A percentile compares a stretch with the other conserved stretches of the same genome.
Evolutionary conservation across 2,329 filamentous ascomycete genomes (phyloP).

Genomic region (Scytalidium sp.): DNA sequence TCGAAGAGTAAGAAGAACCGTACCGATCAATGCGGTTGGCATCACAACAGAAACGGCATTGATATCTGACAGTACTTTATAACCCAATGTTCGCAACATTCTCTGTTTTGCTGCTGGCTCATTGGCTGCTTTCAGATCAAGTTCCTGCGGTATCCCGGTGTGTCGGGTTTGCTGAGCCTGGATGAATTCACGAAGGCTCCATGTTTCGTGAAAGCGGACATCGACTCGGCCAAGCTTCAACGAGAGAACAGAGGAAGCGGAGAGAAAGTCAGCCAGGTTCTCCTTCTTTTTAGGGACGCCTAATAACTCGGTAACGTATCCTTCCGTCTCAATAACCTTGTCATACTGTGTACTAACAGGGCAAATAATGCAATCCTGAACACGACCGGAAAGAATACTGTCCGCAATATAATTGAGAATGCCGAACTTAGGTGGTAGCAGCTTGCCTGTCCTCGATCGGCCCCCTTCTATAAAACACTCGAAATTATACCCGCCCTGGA

Average conservation of each 20-base stretch:
- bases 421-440: constrained; percentile 91
- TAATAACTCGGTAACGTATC: constrained; percentile 90
- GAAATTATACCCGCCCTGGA: constrained; percentile 89
- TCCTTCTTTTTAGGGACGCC: constrained; percentile 96
- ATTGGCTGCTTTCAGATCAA: constrained; percentile 44
- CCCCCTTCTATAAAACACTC: constrained; percentile 98
- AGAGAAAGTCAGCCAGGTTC: constrained; percentile 86
- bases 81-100: constrained; percentile 81
- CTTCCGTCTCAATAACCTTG: constrained; percentile 97
- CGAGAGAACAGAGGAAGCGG: constrained; percentile 79
- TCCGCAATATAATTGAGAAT: constrained; percentile 91
- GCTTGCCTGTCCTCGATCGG: constrained; percentile 87
- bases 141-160: constrained; percentile 44
- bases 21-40: constrained; percentile 95
- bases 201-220: constrained; percentile 93
- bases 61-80: constrained; percentile 89
- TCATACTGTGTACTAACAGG: constrained; percentile 98
- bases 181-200: constrained; percentile 83
- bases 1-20: constrained; percentile 84
- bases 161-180: constrained; percentile 67
- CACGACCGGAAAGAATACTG: constrained; percentile 81
- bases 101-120: constrained; percentile 45
- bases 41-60: constrained; percentile 96
- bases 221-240: constrained; percentile 89
- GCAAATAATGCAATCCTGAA: constrained; percentile 88